A percentile compares a stretch with the other conserved stretches of the same genome.
Conservation (phyloP, 2,329 filamentous ascomycete genomes). For the Cladosporium sp. region DNA sequence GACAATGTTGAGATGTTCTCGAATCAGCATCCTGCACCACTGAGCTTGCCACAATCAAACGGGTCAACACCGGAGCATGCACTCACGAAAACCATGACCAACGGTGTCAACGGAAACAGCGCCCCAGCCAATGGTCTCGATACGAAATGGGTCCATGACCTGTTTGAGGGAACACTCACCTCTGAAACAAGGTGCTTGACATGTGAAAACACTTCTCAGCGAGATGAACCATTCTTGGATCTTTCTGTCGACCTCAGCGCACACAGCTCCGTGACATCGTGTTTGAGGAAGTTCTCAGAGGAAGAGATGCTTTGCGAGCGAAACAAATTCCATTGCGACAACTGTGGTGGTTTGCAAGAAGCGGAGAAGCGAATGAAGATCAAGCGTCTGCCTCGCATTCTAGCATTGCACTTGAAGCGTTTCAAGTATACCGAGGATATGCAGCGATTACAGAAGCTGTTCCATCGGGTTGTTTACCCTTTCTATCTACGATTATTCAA, state of each 20-base stretch:
- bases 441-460: constrained; percentile 89
- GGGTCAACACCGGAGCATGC: constrained; percentile 24
- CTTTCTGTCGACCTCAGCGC: constrained; percentile 93
- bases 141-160: constrained; percentile 84
- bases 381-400: constrained; percentile 83
- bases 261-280: constrained; percentile 93
- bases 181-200: constrained; percentile 96
- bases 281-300: constrained; percentile 89
- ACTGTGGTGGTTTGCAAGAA: constrained; percentile 92
- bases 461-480: constrained; percentile 93
- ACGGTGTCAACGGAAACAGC: constrained; percentile 18
- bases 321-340: constrained; percentile 98
- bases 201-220: constrained; percentile 90
- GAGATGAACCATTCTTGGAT: constrained; percentile 94
- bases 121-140: constrained; percentile 26
- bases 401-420: constrained; percentile 89
- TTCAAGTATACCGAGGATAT: constrained; percentile 99
- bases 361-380: constrained; percentile 99
- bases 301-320: constrained; percentile 98
- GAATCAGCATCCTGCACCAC: constrained; percentile 51
- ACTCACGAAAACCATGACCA: constrained; percentile 18
- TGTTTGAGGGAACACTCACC: constrained; percentile 90
- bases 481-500: constrained; percentile 97
- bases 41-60: constrained; percentile 19
- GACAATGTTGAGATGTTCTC: constrained; percentile 89